Percentiles rank a stretch among this genome's conserved stretches.
phyloP scores from a whole-genome alignment of 768 basidiomycete species.

The Mycena metata region DNA sequence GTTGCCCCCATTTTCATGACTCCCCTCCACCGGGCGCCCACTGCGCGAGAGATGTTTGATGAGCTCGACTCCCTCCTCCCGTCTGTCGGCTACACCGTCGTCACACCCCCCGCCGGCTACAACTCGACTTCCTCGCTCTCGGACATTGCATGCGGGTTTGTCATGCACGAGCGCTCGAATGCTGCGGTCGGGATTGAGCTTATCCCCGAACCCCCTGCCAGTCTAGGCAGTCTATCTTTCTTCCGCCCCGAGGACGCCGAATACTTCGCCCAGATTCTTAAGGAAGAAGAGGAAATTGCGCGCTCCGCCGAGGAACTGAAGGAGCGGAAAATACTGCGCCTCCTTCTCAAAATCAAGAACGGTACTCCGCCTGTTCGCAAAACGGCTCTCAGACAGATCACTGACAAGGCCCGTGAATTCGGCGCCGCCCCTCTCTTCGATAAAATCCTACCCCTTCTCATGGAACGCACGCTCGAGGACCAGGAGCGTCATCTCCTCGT shows the following conservation, averaged over 20 bases:
- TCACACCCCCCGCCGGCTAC: conserved; percentile 94
- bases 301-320: conserved; percentile 97
- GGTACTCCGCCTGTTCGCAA: conserved; percentile 98
- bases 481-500: conserved; percentile 98
- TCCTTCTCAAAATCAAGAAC: conserved; percentile 98
- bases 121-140: conserved; percentile 69
- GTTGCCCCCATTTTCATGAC: conserved; percentile 85
- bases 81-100: conserved; percentile 86
- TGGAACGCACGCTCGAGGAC: conserved; percentile 97
- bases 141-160: conserved; percentile 83
- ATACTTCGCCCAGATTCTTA: conserved; percentile 95
- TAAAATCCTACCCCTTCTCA: conserved; percentile 96
- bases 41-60: conserved; percentile 82
- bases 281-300: conserved; percentile 94
- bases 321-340: conserved; percentile 98
- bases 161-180: conserved; percentile 95
- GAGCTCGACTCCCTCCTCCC: conserved; percentile 94
- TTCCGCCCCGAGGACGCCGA: conserved; percentile 98
- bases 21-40: conserved; percentile 79
- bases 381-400: conserved; percentile 96
- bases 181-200: conserved; percentile 84
- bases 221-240: conserved; percentile 95
- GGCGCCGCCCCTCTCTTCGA: conserved; percentile 98
- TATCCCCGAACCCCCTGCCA: conserved; percentile 93
- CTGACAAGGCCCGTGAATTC: conserved; percentile 98